Conservation (phyloP, 768 basidiomycete genomes). For the Cystofilobasidium capitatum region DNA sequence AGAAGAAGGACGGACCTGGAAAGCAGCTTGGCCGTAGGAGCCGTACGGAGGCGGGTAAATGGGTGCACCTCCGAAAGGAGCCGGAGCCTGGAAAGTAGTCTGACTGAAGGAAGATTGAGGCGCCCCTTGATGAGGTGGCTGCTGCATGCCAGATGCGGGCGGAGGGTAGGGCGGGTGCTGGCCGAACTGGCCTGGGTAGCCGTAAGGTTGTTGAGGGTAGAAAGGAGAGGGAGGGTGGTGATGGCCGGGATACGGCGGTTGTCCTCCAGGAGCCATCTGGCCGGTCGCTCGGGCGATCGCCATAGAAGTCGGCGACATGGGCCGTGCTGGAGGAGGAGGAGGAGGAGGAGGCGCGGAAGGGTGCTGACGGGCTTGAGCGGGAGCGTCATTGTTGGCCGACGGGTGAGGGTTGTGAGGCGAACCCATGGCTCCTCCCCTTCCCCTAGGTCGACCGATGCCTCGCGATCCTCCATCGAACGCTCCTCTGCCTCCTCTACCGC, state of each 20-base stretch:
- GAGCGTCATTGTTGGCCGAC: background rate
- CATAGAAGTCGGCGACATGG: conserved; percentile 25
- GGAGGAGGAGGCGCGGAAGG: background rate
- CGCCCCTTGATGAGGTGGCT: too few relatives aligned
- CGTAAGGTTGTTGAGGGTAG: background rate
- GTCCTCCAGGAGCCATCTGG: background rate
- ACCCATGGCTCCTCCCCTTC: background rate
- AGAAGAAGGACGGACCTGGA: background rate
- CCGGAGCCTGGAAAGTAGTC: too few relatives aligned
- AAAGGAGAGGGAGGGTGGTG: background rate
- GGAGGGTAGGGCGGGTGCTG: background rate
- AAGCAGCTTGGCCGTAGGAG: background rate
- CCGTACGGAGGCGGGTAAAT: too few relatives aligned
- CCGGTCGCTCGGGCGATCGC: conserved; percentile 27
- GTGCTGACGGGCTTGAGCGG: background rate
- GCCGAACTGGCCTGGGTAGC: background rate
- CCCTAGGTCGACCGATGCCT: conserved; percentile 1
- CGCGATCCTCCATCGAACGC: background rate
- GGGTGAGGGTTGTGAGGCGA: background rate
- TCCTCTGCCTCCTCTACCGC: background rate
- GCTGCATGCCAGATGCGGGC: too few relatives aligned
- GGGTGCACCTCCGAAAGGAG: too few relatives aligned
- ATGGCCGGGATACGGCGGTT: background rate
- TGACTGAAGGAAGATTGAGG: too few relatives aligned
- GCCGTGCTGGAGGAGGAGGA: background rate